These are phyloP conservation scores for Acacia concinna DNA, from an alignment of 331 rosid species.

Conservation along the genomic window DNA sequence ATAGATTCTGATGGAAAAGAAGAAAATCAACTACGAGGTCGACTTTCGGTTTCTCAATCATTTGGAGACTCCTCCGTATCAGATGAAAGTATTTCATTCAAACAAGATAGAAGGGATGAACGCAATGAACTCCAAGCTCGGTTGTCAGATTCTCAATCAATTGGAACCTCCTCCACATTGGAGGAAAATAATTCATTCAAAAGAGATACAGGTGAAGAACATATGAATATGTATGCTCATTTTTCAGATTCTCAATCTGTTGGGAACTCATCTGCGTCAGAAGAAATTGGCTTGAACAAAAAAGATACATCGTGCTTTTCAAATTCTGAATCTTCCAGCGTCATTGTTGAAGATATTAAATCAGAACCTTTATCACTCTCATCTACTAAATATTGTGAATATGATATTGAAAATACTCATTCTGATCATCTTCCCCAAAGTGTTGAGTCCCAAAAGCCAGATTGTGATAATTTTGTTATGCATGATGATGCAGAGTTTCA, in stretches of 20 bases:
- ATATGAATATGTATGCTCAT: conserved; percentile 50
- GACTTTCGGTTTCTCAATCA: conserved; percentile 64
- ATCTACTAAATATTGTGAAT: conserved; percentile 42
- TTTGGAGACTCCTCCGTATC: conserved; percentile 62
- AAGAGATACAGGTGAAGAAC: conserved; percentile 57
- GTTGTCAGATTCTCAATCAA: conserved; percentile 67
- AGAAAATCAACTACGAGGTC: conserved; percentile 49
- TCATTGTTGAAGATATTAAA: conserved; percentile 48
- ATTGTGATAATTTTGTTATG: conserved; percentile 32
- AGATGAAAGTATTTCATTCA: conserved; percentile 58
- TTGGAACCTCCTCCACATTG: conserved; percentile 57
- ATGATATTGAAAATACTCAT: conserved; percentile 35
- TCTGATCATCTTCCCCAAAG: conserved; percentile 36
- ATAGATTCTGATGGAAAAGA: conserved; percentile 46
- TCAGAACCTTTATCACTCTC: conserved; percentile 47
- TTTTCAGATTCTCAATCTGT: conserved; percentile 66
- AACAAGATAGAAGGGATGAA: conserved; percentile 58
- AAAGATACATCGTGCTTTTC: conserved; percentile 52
- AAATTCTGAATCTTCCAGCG: conserved; percentile 49
- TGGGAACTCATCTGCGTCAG: conserved; percentile 59
- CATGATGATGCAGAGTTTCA: conserved; percentile 34
- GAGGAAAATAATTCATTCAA: conserved; percentile 50
- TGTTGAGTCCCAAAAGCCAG: conserved; percentile 39
- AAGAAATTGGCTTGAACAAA: conserved; percentile 50
- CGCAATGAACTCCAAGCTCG: conserved; percentile 51